phyloP scores from a whole-genome alignment of 2,329 filamentous ascomycete genomes.

The Penicillium sp. region DNA sequence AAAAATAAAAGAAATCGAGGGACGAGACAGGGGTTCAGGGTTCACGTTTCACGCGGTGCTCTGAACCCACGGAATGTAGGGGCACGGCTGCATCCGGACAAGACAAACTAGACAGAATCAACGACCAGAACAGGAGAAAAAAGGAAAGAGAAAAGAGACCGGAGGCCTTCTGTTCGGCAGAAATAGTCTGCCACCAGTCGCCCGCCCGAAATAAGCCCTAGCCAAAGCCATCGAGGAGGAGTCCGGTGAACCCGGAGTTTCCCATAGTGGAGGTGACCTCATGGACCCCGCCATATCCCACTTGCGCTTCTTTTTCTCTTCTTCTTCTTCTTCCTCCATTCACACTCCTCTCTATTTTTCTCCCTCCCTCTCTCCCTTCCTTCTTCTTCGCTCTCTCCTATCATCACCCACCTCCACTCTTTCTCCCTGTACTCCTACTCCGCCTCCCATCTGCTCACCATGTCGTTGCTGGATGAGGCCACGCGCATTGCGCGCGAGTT shows the following conservation, averaged over 20 bases:
- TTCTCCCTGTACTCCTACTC: not conserved
- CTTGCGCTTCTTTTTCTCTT: slow-evolving; percentile 6
- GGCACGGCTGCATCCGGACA: slow-evolving; percentile 11
- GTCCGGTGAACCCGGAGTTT: slow-evolving; percentile 29
- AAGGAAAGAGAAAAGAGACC: not conserved
- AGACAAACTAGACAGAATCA: not conserved
- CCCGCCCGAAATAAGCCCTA: not conserved
- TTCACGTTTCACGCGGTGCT: not conserved
- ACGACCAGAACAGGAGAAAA: not conserved
- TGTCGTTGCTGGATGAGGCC: slow-evolving; percentile 67
- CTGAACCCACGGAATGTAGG: slow-evolving; percentile 15
- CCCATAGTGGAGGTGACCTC: slow-evolving; percentile 32
- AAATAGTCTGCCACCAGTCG: not conserved
- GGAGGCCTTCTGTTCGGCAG: not conserved
- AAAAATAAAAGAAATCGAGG: too few species aligned
- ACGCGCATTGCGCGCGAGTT: slow-evolving; percentile 82
- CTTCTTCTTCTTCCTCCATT: slow-evolving; percentile 1
- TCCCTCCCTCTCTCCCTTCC: not conserved
- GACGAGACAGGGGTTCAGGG: not conserved
- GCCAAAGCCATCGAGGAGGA: not conserved
- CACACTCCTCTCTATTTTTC: slow-evolving; percentile 4
- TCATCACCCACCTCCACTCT: slow-evolving; percentile 4
- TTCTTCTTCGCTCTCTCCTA: slow-evolving; percentile 1
- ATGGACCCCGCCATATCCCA: slow-evolving; percentile 32
- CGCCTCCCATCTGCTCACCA: slow-evolving; percentile 15